Conservation (phyloP, 352 stramenopile species). For the Phytophthora fragariae region DNA sequence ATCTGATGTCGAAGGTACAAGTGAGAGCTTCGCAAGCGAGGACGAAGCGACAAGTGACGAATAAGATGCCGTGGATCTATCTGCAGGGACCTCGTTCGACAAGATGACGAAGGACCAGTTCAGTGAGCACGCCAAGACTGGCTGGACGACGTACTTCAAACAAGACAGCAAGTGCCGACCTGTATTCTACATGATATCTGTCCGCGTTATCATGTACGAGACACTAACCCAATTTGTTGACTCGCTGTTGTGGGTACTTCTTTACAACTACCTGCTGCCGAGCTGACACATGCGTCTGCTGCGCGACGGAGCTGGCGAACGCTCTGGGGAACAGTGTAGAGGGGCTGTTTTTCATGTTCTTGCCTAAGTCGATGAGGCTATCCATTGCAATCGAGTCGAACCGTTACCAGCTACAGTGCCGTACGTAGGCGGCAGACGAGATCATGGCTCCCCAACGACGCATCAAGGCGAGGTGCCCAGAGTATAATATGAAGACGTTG, state of each 20-base stretch:
- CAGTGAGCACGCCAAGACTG: neutral
- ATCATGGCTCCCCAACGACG: slow-evolving; percentile 14
- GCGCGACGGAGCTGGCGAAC: neutral
- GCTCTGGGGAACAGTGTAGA: slow-evolving; percentile 4
- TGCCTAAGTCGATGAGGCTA: slow-evolving; percentile 13
- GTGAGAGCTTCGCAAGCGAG: neutral
- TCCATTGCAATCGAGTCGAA: slow-evolving; percentile 12
- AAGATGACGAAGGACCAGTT: slow-evolving; percentile 16
- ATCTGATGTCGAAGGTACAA: slow-evolving; percentile 1
- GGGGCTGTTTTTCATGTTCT: slow-evolving; percentile 9
- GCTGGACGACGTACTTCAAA: slow-evolving; percentile 6
- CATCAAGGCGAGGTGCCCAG: neutral
- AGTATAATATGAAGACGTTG: slow-evolving; percentile 16
- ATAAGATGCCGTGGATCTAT: slow-evolving; percentile 7
- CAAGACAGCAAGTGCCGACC: neutral
- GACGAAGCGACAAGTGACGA: slow-evolving; percentile 10
- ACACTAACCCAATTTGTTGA: slow-evolving; percentile 6
- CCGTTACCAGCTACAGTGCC: slow-evolving; percentile 3
- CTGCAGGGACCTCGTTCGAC: slow-evolving; percentile 5
- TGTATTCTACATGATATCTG: slow-evolving; percentile 12
- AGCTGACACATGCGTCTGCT: neutral
- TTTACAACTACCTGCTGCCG: slow-evolving; percentile 1
- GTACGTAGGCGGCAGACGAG: neutral
- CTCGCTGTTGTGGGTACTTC: neutral
- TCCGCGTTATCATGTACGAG: neutral